Conservation (phyloP, 2,329 filamentous ascomycete genomes). For the Pestalotiopsis sp. region DNA sequence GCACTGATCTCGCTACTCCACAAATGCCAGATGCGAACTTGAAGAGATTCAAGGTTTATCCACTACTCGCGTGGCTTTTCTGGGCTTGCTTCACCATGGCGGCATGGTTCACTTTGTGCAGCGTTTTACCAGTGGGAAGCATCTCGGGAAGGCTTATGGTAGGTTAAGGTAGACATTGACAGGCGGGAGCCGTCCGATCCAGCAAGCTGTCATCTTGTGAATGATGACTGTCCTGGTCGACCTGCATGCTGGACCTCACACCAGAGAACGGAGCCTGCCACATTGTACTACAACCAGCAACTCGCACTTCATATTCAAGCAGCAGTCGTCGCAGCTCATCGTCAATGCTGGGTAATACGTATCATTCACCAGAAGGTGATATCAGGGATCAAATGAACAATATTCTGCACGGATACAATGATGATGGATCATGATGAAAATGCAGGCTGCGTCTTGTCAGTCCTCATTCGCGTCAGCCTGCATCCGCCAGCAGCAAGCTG, state of each 20-base stretch:
- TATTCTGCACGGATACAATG: not conserved
- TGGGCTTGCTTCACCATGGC: not conserved
- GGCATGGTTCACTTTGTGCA: not conserved
- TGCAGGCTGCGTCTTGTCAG: not conserved
- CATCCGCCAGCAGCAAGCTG: not conserved
- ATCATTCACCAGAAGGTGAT: not conserved
- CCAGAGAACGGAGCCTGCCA: not conserved
- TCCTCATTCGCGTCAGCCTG: not conserved
- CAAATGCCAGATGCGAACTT: not conserved
- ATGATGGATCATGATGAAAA: not conserved
- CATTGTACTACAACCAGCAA: not conserved
- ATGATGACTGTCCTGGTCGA: not conserved
- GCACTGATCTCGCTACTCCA: not conserved
- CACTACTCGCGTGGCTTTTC: not conserved
- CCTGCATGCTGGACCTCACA: not conserved
- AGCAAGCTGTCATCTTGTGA: not conserved
- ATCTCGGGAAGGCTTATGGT: not conserved
- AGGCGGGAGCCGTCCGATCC: not conserved
- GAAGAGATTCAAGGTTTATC: not conserved
- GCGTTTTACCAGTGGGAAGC: not conserved
- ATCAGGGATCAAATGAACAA: not conserved
- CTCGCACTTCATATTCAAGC: not conserved
- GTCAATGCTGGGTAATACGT: not conserved
- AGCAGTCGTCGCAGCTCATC: too few relatives aligned
- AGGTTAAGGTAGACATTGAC: not conserved